These are phyloP conservation scores for Nelumbo lutea DNA, from an alignment of 164 flowering plant genomes.

Conservation along the genomic window DNA sequence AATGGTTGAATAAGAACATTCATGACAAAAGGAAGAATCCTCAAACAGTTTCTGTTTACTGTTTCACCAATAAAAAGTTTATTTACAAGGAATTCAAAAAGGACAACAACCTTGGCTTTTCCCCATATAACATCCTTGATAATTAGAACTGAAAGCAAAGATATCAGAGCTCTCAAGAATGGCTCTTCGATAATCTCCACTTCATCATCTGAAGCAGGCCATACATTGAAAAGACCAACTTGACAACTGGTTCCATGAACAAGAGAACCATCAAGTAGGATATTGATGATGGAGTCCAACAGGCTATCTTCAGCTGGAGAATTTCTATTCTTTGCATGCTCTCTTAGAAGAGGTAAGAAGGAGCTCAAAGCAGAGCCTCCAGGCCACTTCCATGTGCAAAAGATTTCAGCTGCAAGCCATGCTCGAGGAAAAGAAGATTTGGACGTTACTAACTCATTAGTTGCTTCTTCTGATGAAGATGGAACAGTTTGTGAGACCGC, in stretches of 20 bases:
- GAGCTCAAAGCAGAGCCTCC: constrained; percentile 64
- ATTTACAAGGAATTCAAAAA: constrained; percentile 41
- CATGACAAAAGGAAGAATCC: constrained; percentile 59
- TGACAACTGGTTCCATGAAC: constrained; percentile 38
- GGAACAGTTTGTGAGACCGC: constrained; percentile 15
- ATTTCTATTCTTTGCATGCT: constrained; percentile 33
- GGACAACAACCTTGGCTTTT: constrained; percentile 39
- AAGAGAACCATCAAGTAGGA: constrained; percentile 81
- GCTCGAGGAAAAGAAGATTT: constrained; percentile 36
- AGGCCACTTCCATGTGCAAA: constrained; percentile 93
- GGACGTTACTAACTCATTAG: constrained; percentile 15
- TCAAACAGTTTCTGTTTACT: constrained; percentile 50
- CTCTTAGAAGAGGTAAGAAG: constrained; percentile 54
- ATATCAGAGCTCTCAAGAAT: constrained; percentile 69
- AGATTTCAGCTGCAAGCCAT: constrained; percentile 89
- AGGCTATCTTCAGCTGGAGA: constrained; percentile 26
- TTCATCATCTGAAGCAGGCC: constrained; percentile 43
- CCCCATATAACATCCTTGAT: constrained; percentile 52
- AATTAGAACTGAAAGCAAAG: constrained; percentile 48
- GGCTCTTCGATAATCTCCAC: constrained; percentile 60
- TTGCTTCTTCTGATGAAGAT: constrained; percentile 22
- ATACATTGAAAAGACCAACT: constrained; percentile 26
- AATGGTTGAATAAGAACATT: constrained; percentile 49
- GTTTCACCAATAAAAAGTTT: constrained; percentile 59
- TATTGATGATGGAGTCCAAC: constrained; percentile 47